phyloP scores from a whole-genome alignment of 2,329 filamentous ascomycete species.

The Coniochaeta sp. region DNA sequence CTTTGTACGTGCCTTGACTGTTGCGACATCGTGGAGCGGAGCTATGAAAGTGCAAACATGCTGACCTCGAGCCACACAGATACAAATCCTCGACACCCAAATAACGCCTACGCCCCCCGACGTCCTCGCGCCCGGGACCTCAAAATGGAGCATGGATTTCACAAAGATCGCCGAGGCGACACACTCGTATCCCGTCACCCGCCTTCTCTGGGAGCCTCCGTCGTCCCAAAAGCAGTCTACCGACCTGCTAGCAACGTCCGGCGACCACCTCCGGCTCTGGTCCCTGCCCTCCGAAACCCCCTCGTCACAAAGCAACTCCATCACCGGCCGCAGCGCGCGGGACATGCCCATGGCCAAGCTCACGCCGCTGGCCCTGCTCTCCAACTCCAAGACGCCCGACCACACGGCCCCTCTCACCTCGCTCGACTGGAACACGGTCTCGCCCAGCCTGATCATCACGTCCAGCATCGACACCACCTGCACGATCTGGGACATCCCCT shows the following conservation, averaged over 20 bases:
- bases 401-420: conserved; percentile 96
- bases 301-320: conserved; percentile 56
- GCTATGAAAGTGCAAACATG: background rate
- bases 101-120: conserved; percentile 63
- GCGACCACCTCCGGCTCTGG: conserved; percentile 90
- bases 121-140: conserved; percentile 59
- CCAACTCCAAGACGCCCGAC: conserved; percentile 96
- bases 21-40: background rate
- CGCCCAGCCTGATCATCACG: conserved; percentile 94
- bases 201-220: conserved; percentile 91
- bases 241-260: conserved; percentile 88
- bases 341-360: conserved; percentile 65
- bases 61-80: conserved; percentile 43
- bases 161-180: conserved; percentile 92
- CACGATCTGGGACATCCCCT: conserved; percentile 99
- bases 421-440: conserved; percentile 96
- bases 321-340: conserved; percentile 49
- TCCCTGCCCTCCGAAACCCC: conserved; percentile 69
- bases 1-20: conserved; percentile 56
- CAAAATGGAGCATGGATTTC: conserved; percentile 79
- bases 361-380: conserved; percentile 84
- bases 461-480: conserved; percentile 98
- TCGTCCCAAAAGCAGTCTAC: conserved; percentile 93
- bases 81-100: conserved; percentile 93
- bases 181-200: conserved; percentile 93